Base-by-base conservation (phyloP, 306 rosid species). In the Ormosia emarginata region DNA sequence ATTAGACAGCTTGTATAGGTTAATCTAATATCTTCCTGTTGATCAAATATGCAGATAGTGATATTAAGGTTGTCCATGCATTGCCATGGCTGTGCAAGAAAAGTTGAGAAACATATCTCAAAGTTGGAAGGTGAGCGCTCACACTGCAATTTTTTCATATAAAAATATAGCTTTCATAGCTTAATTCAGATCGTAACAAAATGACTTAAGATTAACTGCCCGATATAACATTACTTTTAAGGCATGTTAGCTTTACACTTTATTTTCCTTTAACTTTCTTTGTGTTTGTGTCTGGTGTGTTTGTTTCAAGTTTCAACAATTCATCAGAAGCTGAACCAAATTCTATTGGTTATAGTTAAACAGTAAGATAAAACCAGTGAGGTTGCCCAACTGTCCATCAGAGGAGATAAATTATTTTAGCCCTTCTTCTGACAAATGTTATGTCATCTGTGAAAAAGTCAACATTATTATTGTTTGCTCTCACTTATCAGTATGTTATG, bases 11-110 rank as follows among this genome's bases (percentile, higher is more conserved):
- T 58, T 66, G 12, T 5, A 8, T 55, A 37, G 14, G 24, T 29
- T 62, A 72, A 43, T 68, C 41, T 53, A 11, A 62, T 85, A 43
- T 75, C 44, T 52, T 44, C 18, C 2, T 66, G 9, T 69, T 75
- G 37, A 52, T 74, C 15, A 17, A 67, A 73, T 47, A 34, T 67
- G 77, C 89, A 93, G 99, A 90, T 89, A 55, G 99, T 95, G 64
- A 89, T 87, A 81, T 74, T 95, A 79, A 93, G 82, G 87, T 98
- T 95, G 65, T 90, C 98, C 83, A 95, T 95, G 95, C 99, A 93
- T 79, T 95, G 98, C 82, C 39, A 90, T 80, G 99, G 97, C 49
- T 95, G 98, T 85, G 99, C 99, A 30, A 93, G 85, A 78, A 90
- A 87, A 85, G 94, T 95, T 71, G 99, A 93, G 97, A 95, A 95